Percentiles rank a stretch among this genome's conserved stretches.
These are phyloP conservation scores for Platismatia glauca DNA, from an alignment of 495 filamentous ascomycete genomes.

Conservation along the genomic window DNA sequence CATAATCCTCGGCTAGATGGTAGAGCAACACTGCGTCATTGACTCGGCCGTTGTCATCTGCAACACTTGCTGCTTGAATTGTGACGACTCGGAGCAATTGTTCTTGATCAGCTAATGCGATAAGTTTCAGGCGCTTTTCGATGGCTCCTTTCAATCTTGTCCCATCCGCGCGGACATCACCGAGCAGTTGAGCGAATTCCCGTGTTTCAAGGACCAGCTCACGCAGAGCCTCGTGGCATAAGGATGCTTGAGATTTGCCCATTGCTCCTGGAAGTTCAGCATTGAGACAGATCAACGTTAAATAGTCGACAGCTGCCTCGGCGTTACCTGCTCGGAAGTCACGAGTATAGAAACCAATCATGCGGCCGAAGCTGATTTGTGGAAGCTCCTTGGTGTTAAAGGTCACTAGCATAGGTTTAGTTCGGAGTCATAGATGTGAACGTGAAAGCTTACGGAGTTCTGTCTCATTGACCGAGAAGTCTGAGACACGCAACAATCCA, in stretches of 20 bases:
- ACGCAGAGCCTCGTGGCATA: constrained; percentile 90
- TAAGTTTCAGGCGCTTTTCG: constrained; percentile 77
- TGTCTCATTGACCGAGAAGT: constrained; percentile 57
- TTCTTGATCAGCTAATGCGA: constrained; percentile 66
- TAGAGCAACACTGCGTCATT: constrained; percentile 91
- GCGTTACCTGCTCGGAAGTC: constrained; percentile 87
- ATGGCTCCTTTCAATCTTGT: constrained; percentile 74
- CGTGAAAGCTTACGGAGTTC: constrained; percentile 52
- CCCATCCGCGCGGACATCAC: constrained; percentile 79
- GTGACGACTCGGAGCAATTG: constrained; percentile 84
- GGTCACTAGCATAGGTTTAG: constrained; percentile 45
- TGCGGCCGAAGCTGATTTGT: constrained; percentile 87
- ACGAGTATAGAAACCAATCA: constrained; percentile 89
- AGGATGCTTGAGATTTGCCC: constrained; percentile 65
- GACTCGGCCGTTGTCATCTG: constrained; percentile 85
- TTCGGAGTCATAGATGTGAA: constrained; percentile 4
- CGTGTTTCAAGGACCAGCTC: constrained; percentile 90
- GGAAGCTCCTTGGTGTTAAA: constrained; percentile 66
- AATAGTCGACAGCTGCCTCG: constrained; percentile 85
- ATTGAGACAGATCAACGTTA: constrained; percentile 86
- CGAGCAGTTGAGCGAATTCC: constrained; percentile 87
- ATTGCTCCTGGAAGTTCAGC: constrained; percentile 64
- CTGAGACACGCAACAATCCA: constrained; percentile 76
- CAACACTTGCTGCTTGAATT: constrained; percentile 76
- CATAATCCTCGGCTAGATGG: constrained; percentile 89